Base-by-base conservation (phyloP, 148 eudicot species). In the Polygonum maritimum region DNA sequence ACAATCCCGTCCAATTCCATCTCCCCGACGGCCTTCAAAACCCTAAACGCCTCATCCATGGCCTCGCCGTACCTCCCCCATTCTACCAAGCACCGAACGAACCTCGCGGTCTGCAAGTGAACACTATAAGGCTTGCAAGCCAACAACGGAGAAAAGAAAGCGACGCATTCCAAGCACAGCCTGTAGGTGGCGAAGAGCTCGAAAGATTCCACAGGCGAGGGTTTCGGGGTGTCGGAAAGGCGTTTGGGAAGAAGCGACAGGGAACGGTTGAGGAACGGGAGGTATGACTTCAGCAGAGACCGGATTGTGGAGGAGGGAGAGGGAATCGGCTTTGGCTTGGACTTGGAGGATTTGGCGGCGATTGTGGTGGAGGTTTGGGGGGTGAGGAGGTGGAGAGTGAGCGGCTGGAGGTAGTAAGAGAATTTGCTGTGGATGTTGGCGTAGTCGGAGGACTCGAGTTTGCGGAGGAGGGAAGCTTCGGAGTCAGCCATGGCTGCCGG, bases 31-130 rank as follows among this genome's bases (percentile, higher is more conserved):
- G 73, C 75, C 77, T 81, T 84, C 55, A 92, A 82, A 84, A 92
- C 87, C 79, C 78, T 76, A 78, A 84, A 57, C 2, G 88, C 96
- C 75, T 89, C 96, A 3, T 7, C 48, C 38, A 84, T 69, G 0
- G 88, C 98, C 54, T 90, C 94, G 4, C 33, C 44, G 49, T 81
- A 90, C 80, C 75, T 65, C 70, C 79, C 90, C 94, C 97, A 89
- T 22, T 63, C 72, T 77, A 81, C 82, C 75, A 87, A 75, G 57
- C 96, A 94, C 70, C 85, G 89, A 16, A 89, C 49, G 38, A 84
- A 81, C 80, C 93, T 82, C 44, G 77, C 83, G 78, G 88, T 82
- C 79, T 90, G 93, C 31, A 82, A 73, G 19, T 86, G 83, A 15
- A 90, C 86, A 4, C 85, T 11, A 38, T 89, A 88, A 5, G 88